Base-by-base conservation (phyloP, 169 alveolate genomes). In the Babesia caballi region DNA sequence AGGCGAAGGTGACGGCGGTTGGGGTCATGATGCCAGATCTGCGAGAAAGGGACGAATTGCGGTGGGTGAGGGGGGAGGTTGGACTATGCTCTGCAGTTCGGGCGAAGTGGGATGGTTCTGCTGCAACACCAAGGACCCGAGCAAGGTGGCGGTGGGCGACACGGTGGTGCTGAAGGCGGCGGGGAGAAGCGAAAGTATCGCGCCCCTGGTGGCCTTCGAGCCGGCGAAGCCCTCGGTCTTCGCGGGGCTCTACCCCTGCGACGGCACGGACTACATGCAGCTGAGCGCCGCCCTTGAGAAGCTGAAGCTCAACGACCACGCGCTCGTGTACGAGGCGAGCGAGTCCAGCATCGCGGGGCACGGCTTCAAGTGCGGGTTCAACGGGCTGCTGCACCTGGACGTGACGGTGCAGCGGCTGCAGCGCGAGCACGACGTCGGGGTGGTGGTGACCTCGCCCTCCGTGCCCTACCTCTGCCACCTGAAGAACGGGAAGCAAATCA, bases 321-420 rank as follows among this genome's bases (percentile, higher is more conserved):
- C 97, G 30, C 90, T 95, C 14, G 84, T 83, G n/a, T 90, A 89
- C 36, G 83, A 91, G 41, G 87, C 90, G 28, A 94, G 94, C 41
- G 89, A 90, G 32, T 86, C 94, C 65, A 92, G 93, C 44, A 95
- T 96, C 0, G 89, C 94, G 49, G 98, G 99, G 27, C 88, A 86
- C 53, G 99, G 98, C 21, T 96, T 94, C 84, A 84, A 96, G 56
- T 94, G 98, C 69, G 99, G 99, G 6, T 96, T 96, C 66, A 84
- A 94, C 47, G 99, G 99, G 19, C 61, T 94, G 70, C 81, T 96
- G 42, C 99, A 96, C 83, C 66, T 96, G 91, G 98, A 96, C 82
- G 94, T 96, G 27, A 91, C 95, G 36, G 91, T 92, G 74, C 94
- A 95, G 71, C 85, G 99, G 80, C 76, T 94, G n/a, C 94, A 90